Evolutionary conservation across 2,329 filamentous ascomycete species (phyloP), one percentile per base, ranked within the genome.

Genomic region (Cordyceps farinosa): DNA sequence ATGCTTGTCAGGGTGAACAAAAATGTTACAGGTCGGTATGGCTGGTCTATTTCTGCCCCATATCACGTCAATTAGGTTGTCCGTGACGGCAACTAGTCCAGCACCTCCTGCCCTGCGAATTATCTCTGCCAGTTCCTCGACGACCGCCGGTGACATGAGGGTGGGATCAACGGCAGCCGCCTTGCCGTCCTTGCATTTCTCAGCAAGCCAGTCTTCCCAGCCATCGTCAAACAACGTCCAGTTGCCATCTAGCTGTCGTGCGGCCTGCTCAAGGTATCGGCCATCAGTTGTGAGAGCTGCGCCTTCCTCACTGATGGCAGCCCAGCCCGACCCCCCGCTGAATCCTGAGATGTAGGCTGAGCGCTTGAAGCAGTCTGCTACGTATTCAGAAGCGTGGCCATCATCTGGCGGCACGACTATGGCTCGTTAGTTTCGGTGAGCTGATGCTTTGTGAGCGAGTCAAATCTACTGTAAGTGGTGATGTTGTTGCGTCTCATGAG

Each of bases 301-400:
- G 76, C 92, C 93, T 58, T 92, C 88, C 56, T 86, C 84, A 2
- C 93, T 95, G 63, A 99, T 84, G 57, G 98, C 89, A 47, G 93
- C 95, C 67, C 91, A 96, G 64, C 95, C 95, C 48, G 95, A 94
- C 8, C 95, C 98, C 61, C 95, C 95, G 64, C 91, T 92, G 76
- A 99, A 99, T 30, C 95, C 94, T 66, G 88, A 93, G 69, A 99
- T 96, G 72, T 89, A 97, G 73, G 89, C 91, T 80, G 95, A 88
- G 69, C 95, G 87, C 65, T 85, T 93, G 79, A 99, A 95, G 74
- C 92, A 97, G n/a, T 89, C 88, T 59, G 95, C 95, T 76, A 97
- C 97, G 77, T 99, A 99, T 79, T 99, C 95, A 69, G 94, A 98
- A 69, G 94, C 91, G 75, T 99, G 95, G 73, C 91, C 94, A 75